phyloP scores from a whole-genome alignment of 2,329 filamentous ascomycete species.

The Didymella glomerata region DNA sequence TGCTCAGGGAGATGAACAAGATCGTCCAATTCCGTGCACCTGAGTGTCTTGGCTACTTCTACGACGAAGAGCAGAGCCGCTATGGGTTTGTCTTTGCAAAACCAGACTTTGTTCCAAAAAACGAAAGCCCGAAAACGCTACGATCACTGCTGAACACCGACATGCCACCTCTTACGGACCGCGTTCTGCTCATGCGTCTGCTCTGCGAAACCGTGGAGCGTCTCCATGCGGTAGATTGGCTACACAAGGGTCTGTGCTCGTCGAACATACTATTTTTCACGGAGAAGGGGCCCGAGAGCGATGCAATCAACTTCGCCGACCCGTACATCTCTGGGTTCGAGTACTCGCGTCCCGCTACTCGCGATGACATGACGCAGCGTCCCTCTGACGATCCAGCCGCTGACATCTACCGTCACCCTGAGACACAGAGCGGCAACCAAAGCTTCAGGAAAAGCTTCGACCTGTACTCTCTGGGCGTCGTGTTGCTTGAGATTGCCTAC shows the following conservation, averaged over 20 bases:
- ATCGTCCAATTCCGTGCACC: no score
- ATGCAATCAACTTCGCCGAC: constrained; percentile 49
- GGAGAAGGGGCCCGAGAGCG: constrained; percentile 14
- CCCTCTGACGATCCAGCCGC: constrained; percentile 56
- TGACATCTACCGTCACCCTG: constrained; percentile 63
- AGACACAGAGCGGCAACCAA: constrained; percentile 51
- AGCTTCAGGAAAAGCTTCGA: constrained; percentile 61
- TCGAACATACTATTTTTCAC: constrained; percentile 63
- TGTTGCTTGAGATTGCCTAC: constrained; percentile 64
- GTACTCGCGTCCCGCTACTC: constrained; percentile 61
- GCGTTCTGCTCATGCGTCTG: constrained; percentile 61
- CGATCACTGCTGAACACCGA: no score
- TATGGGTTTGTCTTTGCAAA: no score
- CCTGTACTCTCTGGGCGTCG: constrained; percentile 62
- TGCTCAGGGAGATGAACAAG: no score
- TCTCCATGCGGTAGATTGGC: constrained; percentile 65
- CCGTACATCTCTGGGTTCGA: constrained; percentile 65
- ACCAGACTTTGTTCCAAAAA: no score
- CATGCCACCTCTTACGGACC: constrained; percentile 61
- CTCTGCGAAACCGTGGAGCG: constrained; percentile 64
- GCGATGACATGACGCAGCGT: constrained; percentile 62
- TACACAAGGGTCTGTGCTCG: constrained; percentile 66
- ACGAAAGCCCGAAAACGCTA: no score
- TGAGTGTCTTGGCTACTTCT: no score
- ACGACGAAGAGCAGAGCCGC: no score